Conservation (phyloP, 108 stramenopile species). For the Cyclostephanos invisitatus region DNA sequence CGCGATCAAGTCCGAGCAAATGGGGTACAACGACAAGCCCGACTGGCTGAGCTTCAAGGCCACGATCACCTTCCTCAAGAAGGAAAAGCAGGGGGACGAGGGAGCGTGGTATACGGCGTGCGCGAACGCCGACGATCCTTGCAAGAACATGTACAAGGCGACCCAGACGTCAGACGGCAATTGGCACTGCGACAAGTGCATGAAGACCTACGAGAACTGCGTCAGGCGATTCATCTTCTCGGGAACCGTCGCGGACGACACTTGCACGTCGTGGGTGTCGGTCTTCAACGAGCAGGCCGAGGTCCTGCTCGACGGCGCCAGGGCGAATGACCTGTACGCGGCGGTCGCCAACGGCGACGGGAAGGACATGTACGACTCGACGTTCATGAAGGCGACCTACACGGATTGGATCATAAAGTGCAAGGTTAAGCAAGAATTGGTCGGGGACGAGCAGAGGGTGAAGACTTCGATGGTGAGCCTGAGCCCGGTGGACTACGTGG, state of each 20-base stretch:
- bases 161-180: constrained; percentile 78
- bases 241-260: constrained; percentile 78
- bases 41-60: constrained; percentile 91
- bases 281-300: constrained; percentile 90
- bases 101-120: constrained; percentile 97
- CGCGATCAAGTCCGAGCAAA: constrained; percentile 79
- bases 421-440: constrained; percentile 91
- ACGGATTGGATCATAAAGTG: constrained; percentile 89
- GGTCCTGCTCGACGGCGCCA: constrained; percentile 68
- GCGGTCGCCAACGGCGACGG: constrained; percentile 43
- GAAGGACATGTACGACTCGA: constrained; percentile 70
- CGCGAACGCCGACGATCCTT: constrained; percentile 82
- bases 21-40: constrained; percentile 92
- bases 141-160: constrained; percentile 86
- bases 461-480: constrained; percentile 81
- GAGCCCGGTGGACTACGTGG: constrained; percentile 78
- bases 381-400: constrained; percentile 73
- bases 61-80: constrained; percentile 89
- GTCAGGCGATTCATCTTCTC: constrained; percentile 90
- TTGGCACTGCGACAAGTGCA: constrained; percentile 86
- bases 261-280: constrained; percentile 86
- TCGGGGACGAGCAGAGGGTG: constrained; percentile 86
- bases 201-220: constrained; percentile 73
- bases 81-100: constrained; percentile 82
- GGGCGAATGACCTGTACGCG: constrained; percentile 77